Conservation (phyloP, 2,329 filamentous ascomycete species). For the Dothistroma septosporum region DNA sequence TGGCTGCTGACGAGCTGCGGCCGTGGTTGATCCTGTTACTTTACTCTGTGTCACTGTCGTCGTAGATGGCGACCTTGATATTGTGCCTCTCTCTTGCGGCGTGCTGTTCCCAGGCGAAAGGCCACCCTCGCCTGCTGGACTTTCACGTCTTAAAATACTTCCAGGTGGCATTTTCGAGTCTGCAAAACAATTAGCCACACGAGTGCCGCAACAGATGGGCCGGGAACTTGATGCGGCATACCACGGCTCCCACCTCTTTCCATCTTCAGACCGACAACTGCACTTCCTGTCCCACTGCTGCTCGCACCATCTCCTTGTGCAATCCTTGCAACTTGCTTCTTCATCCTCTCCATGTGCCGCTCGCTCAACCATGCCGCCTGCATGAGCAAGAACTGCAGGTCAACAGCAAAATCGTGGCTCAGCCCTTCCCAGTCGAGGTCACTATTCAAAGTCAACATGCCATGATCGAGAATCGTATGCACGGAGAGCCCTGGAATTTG, state of each 20-base stretch:
- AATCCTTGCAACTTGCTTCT: slow-evolving; percentile 76
- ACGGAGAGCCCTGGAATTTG: not conserved
- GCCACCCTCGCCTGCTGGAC: slow-evolving; percentile 6
- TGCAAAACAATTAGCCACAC: not conserved
- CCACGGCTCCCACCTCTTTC: slow-evolving; percentile 50
- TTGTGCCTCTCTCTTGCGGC: slow-evolving; percentile 4
- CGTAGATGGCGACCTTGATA: slow-evolving; percentile 48
- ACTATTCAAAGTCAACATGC: not conserved
- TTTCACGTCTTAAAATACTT: slow-evolving; percentile 11
- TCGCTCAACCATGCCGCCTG: slow-evolving; percentile 94
- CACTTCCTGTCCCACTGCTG: slow-evolving; percentile 40
- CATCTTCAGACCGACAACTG: slow-evolving; percentile 45
- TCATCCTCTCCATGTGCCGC: slow-evolving; percentile 80
- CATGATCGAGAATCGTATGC: too few species aligned
- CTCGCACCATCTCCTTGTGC: slow-evolving; percentile 29
- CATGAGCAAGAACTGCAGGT: slow-evolving; percentile 82
- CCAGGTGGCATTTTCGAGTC: slow-evolving; percentile 17
- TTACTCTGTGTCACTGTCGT: slow-evolving; percentile 45
- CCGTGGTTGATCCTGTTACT: slow-evolving; percentile 16
- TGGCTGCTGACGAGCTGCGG: slow-evolving; percentile 15
- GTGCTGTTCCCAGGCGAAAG: slow-evolving; percentile 9
- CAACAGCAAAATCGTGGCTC: slow-evolving; percentile 67
- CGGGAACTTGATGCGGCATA: slow-evolving; percentile 14
- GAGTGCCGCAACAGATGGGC: not conserved
- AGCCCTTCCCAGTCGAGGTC: slow-evolving; percentile 68